These are phyloP conservation scores for Globisporangium perplexum DNA, from an alignment of 352 stramenopile genomes.

Conservation along the genomic window DNA sequence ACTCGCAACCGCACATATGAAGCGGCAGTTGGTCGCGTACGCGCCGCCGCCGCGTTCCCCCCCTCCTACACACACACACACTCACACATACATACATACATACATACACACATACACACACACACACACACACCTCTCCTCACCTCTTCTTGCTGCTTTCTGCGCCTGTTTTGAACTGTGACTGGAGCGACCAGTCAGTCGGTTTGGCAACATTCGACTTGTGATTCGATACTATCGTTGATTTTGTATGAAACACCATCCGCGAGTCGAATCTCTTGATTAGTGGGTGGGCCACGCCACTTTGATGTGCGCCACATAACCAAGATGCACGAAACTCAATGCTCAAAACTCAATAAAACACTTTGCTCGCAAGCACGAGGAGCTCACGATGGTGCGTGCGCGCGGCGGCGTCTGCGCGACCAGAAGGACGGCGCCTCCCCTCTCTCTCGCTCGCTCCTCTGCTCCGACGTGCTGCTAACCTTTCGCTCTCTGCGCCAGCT, in stretches of 20 bases:
- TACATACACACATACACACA: too few species aligned
- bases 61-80: too few species aligned
- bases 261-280: neutral
- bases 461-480: neutral
- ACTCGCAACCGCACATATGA: too few species aligned
- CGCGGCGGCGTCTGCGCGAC: too few species aligned
- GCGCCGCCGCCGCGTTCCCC: too few species aligned
- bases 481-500: conserved; percentile 46
- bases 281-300: neutral
- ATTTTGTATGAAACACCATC: neutral
- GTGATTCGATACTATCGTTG: too few species aligned
- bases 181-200: neutral
- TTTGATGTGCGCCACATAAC: neutral
- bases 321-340: neutral
- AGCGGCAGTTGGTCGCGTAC: too few species aligned
- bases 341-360: too few species aligned
- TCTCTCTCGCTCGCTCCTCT: neutral
- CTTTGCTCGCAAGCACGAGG: neutral
- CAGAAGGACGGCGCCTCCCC: neutral
- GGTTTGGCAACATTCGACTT: neutral
- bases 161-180: neutral
- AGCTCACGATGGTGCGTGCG: neutral
- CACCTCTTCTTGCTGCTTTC: neutral
- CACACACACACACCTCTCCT: neutral
- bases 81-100: too few species aligned